A percentile compares a stretch with the other conserved stretches of the same genome.
Conservation (phyloP, 2,329 filamentous ascomycete genomes). For the Dactylonectria macrodidyma region DNA sequence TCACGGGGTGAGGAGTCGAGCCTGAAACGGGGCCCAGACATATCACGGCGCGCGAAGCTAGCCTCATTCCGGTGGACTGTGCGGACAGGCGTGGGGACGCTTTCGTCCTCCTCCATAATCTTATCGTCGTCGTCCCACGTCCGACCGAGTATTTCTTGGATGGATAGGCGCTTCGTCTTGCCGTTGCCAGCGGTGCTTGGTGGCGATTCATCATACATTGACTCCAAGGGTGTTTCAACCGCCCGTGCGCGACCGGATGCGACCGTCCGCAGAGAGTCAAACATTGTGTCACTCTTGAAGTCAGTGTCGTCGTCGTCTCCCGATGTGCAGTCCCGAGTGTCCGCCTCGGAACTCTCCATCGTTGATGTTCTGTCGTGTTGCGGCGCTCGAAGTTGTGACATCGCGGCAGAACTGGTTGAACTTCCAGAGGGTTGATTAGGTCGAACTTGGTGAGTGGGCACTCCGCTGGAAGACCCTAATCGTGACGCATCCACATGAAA, state of each 20-base stretch:
- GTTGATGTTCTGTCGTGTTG: slow-evolving; percentile 65
- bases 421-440: slow-evolving; percentile 61
- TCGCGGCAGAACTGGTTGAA: slow-evolving; percentile 59
- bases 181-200: slow-evolving; percentile 69
- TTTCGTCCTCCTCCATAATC: slow-evolving; percentile 76
- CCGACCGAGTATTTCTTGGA: slow-evolving; percentile 71
- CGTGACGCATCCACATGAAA: slow-evolving; percentile 69
- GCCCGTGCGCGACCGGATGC: slow-evolving; percentile 77
- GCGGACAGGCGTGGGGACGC: slow-evolving; percentile 65
- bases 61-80: slow-evolving; percentile 51
- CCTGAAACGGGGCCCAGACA: slow-evolving; percentile 48
- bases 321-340: slow-evolving; percentile 74
- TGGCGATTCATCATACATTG: slow-evolving; percentile 86
- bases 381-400: slow-evolving; percentile 55
- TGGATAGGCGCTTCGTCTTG: slow-evolving; percentile 70
- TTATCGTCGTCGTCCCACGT: slow-evolving; percentile 69
- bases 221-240: slow-evolving; percentile 81
- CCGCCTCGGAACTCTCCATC: slow-evolving; percentile 78
- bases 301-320: slow-evolving; percentile 85
- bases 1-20: slow-evolving; percentile 50
- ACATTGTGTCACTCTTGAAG: slow-evolving; percentile 82
- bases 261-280: slow-evolving; percentile 81
- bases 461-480: slow-evolving; percentile 59
- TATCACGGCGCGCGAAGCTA: slow-evolving; percentile 27
- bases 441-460: slow-evolving; percentile 55